These are phyloP conservation scores for Gossypium lobatum DNA, from an alignment of 441 rosid genomes.

Conservation along the genomic window DNA sequence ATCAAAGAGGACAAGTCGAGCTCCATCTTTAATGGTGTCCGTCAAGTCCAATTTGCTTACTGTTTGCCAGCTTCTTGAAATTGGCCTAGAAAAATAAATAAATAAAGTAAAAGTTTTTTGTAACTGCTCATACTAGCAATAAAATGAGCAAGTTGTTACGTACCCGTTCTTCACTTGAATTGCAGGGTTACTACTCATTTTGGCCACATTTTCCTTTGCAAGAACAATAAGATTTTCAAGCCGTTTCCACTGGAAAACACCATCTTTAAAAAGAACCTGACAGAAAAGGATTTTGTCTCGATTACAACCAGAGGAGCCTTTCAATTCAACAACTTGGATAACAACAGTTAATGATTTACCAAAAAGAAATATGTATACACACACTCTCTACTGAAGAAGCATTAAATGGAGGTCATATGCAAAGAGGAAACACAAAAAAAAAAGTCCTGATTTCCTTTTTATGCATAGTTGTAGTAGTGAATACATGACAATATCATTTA, in stretches of 20 bases:
- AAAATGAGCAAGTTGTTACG: slow-evolving; percentile 15
- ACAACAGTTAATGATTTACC: background rate
- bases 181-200: slow-evolving; percentile 90
- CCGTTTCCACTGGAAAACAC: slow-evolving; percentile 89
- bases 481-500: background rate
- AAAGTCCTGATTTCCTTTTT: background rate
- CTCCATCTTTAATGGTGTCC: slow-evolving; percentile 87
- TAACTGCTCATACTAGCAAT: background rate
- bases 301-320: slow-evolving; percentile 10
- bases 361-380: background rate
- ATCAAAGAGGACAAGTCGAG: slow-evolving; percentile 80
- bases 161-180: slow-evolving; percentile 48
- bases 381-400: background rate
- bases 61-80: slow-evolving; percentile 36
- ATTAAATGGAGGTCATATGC: background rate
- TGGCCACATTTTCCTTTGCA: slow-evolving; percentile 90
- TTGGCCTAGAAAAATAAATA: slow-evolving; percentile 32
- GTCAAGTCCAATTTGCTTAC: slow-evolving; percentile 66
- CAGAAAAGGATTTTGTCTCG: slow-evolving; percentile 12
- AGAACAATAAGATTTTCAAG: slow-evolving; percentile 85
- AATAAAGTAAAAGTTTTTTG: background rate
- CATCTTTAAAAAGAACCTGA: slow-evolving; percentile 85
- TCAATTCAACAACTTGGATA: slow-evolving; percentile 1
- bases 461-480: background rate
- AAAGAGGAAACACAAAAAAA: background rate